Percentiles rank a stretch among this genome's conserved stretches.
These are phyloP conservation scores for Cercospora sp. DNA, from an alignment of 2,329 filamentous ascomycete species.

Conservation along the genomic window DNA sequence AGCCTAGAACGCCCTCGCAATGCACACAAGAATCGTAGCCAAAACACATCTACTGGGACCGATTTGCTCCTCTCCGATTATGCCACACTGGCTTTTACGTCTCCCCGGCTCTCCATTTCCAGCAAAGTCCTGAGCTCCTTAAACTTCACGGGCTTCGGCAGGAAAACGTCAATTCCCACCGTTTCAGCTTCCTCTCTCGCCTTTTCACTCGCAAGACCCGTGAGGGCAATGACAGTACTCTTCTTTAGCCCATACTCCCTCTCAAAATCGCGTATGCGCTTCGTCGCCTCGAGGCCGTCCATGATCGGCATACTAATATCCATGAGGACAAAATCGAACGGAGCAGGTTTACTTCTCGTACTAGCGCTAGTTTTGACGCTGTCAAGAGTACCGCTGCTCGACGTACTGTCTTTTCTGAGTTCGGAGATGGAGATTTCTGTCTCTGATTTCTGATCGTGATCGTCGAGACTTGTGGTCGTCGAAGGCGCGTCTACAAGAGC, in stretches of 20 bases:
- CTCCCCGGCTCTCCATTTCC: conserved; percentile 5
- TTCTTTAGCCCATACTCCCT: conserved; percentile 19
- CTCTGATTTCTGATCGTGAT: background rate
- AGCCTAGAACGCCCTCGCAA: background rate
- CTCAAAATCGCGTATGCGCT: conserved; percentile 35
- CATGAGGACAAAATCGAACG: conserved; percentile 49
- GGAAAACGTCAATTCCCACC: conserved; percentile 35
- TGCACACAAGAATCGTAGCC: background rate
- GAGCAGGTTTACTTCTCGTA: conserved; percentile 6
- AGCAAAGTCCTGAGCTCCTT: conserved; percentile 29
- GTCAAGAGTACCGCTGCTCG: background rate
- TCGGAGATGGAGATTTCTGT: background rate
- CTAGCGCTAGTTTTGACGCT: background rate
- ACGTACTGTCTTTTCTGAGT: conserved; percentile 2
- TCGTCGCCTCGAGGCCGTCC: conserved; percentile 38
- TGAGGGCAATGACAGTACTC: conserved; percentile 32
- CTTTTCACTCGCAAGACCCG: conserved; percentile 33
- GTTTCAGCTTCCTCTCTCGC: conserved; percentile 33
- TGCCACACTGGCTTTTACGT: conserved; percentile 8
- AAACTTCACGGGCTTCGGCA: conserved; percentile 37
- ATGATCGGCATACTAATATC: conserved; percentile 44
- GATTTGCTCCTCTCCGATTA: background rate
- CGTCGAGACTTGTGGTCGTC: background rate
- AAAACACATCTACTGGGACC: too few species aligned
- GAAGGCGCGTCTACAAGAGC: background rate